Percentiles rank a stretch among this genome's conserved stretches.
These are phyloP conservation scores for Hyparrhenia diplandra DNA, from an alignment of 176 grass and related monocot species.

Conservation along the genomic window DNA sequence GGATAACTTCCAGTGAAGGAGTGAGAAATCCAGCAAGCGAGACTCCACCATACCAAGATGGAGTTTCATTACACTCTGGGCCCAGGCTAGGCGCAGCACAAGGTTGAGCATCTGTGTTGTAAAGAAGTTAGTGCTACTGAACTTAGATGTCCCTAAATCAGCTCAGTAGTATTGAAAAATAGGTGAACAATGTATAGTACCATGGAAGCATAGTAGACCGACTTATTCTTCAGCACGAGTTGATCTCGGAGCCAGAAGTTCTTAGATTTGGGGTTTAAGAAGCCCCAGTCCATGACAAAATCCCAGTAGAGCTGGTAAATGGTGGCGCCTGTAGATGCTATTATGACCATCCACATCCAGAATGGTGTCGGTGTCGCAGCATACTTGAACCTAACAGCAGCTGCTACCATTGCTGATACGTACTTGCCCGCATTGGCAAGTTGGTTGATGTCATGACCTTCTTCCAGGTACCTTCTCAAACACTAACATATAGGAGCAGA, in stretches of 20 bases:
- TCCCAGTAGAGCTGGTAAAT: constrained; percentile 97
- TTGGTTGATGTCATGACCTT: constrained; percentile 73
- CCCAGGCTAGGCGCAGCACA: constrained; percentile 80
- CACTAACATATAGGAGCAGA: constrained; percentile 40
- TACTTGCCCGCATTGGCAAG: constrained; percentile 89
- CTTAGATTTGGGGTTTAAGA: constrained; percentile 52
- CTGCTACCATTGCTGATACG: constrained; percentile 85
- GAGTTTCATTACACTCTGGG: constrained; percentile 68
- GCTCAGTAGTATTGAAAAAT: neutral
- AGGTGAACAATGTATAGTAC: constrained; percentile 26
- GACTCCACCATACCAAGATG: constrained; percentile 36
- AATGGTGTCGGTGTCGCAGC: constrained; percentile 49
- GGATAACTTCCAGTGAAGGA: constrained; percentile 76
- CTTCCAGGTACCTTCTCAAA: constrained; percentile 88
- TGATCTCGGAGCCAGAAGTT: constrained; percentile 70
- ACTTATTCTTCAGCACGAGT: constrained; percentile 81
- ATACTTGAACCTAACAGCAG: constrained; percentile 69
- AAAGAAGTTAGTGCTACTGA: constrained; percentile 15
- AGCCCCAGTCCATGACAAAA: constrained; percentile 91
- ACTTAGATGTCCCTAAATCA: neutral
- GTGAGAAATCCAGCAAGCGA: constrained; percentile 64
- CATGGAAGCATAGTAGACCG: constrained; percentile 72
- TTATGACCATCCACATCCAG: constrained; percentile 54
- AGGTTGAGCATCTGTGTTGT: constrained; percentile 68
- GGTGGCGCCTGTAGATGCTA: constrained; percentile 67